Evolutionary conservation across 1,284 basidiomycete species (phyloP).

Genomic region (Cronartium quercuum): DNA sequence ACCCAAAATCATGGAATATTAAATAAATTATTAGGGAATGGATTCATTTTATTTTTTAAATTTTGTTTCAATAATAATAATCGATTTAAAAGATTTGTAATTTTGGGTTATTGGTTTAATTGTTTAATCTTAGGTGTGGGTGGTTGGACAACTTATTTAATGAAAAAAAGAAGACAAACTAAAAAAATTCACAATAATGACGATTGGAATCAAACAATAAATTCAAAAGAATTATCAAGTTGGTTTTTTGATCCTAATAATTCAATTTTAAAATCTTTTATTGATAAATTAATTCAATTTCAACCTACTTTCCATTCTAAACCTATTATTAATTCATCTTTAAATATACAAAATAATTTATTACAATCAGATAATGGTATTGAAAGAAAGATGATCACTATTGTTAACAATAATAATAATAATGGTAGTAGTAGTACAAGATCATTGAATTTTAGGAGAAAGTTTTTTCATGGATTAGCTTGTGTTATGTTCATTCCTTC

Average conservation of each 20-base stretch:
- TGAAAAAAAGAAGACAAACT: constrained; percentile 13
- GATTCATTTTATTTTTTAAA: not conserved
- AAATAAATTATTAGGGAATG: not conserved
- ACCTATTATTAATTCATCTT: too few species aligned
- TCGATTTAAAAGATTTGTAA: constrained; percentile 10
- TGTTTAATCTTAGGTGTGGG: constrained; percentile 16
- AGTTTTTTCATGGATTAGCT: constrained; percentile 93
- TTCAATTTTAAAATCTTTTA: too few species aligned
- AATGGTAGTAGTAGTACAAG: constrained; percentile 54
- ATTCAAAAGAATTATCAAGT: too few species aligned
- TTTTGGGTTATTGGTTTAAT: constrained; percentile 22
- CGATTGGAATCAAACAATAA: too few species aligned
- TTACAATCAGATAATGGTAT: too few species aligned
- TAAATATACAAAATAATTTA: too few species aligned
- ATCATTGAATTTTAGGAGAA: constrained; percentile 77
- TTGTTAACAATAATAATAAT: constrained; percentile 80
- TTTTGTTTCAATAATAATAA: not conserved
- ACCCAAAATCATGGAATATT: too few species aligned
- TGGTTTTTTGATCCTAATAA: too few species aligned
- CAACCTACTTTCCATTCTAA: not conserved
- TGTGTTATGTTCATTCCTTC: constrained; percentile 95
- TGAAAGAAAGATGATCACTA: too few species aligned
- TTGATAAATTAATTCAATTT: too few species aligned
- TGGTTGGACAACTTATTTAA: constrained; percentile 31
- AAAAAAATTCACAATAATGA: too few species aligned